Base-by-base conservation (phyloP, 179 eudicot genomes). In the Patellifolia procumbens region DNA sequence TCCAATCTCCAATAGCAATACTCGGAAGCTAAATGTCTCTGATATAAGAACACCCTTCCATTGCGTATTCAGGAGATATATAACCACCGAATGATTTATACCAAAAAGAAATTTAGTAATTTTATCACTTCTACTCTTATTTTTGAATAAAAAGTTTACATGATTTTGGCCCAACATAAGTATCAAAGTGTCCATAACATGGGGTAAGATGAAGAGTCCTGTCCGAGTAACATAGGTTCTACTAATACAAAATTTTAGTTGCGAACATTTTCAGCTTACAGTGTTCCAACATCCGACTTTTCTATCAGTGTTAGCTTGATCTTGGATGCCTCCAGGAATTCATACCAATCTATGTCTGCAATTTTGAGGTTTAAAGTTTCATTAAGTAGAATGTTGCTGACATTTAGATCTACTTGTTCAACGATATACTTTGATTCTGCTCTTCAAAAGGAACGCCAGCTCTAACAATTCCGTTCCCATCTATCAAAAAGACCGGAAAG, bases 271-370 rank as follows among this genome's bases (percentile, higher is more conserved):
- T 24, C 24, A 22, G 0, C 52, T 66, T 22, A 66, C 70, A n/a
- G 24, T 19, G 52, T 66, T 66, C 70, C 70, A 22, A 42, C 70
- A n/a, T n/a, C n/a, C n/a, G n/a, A n/a, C n/a, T n/a, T n/a, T 22
- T 22, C 31, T 22, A 24, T 7, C 11, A 22, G 51, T 66, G 32
- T 66, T 66, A 2, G 45, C 70, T 22, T 39, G 70, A 20, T 34
- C 31, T 22, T 65, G 70, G 26, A n/a, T 35, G 15, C 16, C 19
- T 66, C 31, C 19, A 35, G 42, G 24, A 13, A 42, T 42, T 24
- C 70, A 10, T 35, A 51, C 51, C 51, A 66, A n/a, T 0, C 70
- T 51, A 66, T 39, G 31, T 66, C 70, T 42, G 51, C 28, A 1
- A 42, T 66, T 66, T 66, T 66, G 9, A 51, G 70, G 15, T 19